Conservation (phyloP, 495 filamentous ascomycete genomes). For the Talaromyces borbonicus region DNA sequence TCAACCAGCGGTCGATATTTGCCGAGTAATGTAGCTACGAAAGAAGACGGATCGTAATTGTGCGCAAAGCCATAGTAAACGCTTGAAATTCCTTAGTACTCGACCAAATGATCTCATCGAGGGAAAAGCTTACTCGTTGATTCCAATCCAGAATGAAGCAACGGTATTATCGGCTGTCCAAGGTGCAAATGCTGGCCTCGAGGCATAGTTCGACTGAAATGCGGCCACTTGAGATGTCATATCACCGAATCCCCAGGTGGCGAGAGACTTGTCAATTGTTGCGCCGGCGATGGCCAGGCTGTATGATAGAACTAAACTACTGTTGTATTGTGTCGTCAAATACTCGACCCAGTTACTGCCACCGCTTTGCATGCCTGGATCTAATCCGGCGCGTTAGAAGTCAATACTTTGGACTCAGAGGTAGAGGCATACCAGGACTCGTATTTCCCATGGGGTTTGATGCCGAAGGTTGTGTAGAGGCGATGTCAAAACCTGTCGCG, state of each 20-base stretch:
- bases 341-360: constrained; percentile 64
- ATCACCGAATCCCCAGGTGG: constrained; percentile 20
- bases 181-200: constrained; percentile 31
- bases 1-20: constrained; percentile 47
- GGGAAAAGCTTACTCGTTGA: constrained; percentile 50
- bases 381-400: constrained; percentile 4
- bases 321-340: constrained; percentile 44
- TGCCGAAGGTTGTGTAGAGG: constrained; percentile 40
- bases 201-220: constrained; percentile 20
- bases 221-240: constrained; percentile 21
- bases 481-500: constrained; percentile 49
- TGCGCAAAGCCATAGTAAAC: constrained; percentile 5
- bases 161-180: constrained; percentile 54
- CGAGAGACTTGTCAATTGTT: constrained; percentile 41
- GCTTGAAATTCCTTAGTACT: constrained; percentile 4
- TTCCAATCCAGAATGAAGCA: constrained; percentile 66
- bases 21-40: constrained; percentile 46
- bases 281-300: constrained; percentile 49
- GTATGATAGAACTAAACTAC: constrained; percentile 41
- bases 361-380: constrained; percentile 30
- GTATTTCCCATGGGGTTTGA: constrained; percentile 62
- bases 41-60: constrained; percentile 8
- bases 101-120: constrained; percentile 15
- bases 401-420: neutral
- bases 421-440: neutral